Conservation (phyloP, 495 filamentous ascomycete genomes). For the Coniosporium apollinis region DNA sequence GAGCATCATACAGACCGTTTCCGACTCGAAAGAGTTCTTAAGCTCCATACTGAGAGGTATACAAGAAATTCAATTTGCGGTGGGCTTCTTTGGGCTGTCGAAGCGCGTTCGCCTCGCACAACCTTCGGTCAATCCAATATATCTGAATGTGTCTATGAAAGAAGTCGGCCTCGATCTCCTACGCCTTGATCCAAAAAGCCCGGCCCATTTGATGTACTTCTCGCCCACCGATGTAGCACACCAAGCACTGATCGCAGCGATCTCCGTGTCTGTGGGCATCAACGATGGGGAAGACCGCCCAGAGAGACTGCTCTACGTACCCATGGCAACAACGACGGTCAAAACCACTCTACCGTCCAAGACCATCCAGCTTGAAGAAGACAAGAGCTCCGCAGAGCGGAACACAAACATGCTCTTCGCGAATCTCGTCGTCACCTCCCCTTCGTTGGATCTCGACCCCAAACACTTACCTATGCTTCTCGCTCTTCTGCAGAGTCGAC, state of each 20-base stretch:
- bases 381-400: slow-evolving; percentile 61
- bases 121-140: slow-evolving; percentile 47
- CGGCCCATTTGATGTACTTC: slow-evolving; percentile 98
- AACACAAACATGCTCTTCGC: slow-evolving; percentile 95
- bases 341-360: slow-evolving; percentile 92
- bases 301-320: slow-evolving; percentile 80
- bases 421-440: slow-evolving; percentile 89
- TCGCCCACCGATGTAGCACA: slow-evolving; percentile 83
- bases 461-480: slow-evolving; percentile 75
- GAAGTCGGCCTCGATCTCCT: slow-evolving; percentile 89
- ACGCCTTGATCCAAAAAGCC: slow-evolving; percentile 80
- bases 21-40: slow-evolving; percentile 84
- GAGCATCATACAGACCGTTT: slow-evolving; percentile 66
- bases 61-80: slow-evolving; percentile 88
- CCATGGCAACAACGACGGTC: slow-evolving; percentile 93
- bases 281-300: slow-evolving; percentile 74
- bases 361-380: slow-evolving; percentile 63
- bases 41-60: slow-evolving; percentile 82
- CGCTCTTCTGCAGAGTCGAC: slow-evolving; percentile 42
- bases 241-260: slow-evolving; percentile 80
- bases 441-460: slow-evolving; percentile 88
- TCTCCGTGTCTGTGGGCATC: slow-evolving; percentile 80
- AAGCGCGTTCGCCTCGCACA: slow-evolving; percentile 52
- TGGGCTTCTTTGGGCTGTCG: slow-evolving; percentile 81
- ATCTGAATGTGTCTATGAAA: slow-evolving; percentile 81